Evolutionary conservation across 805 yeast species (phyloP), one percentile per base, ranked within the genome.

Genomic region (Starmerella vaccinii): DNA sequence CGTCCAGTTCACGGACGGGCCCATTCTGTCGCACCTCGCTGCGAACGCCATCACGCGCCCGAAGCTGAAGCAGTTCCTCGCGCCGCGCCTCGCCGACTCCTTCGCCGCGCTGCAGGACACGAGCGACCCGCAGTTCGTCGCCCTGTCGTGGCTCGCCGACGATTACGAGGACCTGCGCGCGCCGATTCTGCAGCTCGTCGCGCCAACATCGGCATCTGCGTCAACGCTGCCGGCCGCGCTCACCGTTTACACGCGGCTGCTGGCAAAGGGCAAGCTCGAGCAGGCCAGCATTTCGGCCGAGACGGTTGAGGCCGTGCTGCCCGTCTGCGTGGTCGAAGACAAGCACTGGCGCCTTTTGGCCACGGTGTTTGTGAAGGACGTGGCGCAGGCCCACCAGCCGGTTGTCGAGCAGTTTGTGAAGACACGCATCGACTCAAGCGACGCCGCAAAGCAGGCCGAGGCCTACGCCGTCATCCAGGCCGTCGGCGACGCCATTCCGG

Each of bases 391-490:
- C 30, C 54, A 50, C 35, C 32, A 45, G 27, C 35, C 37, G 5
- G 32, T 22, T 9, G 37, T 57, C 19, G 15, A 13, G 21, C 34
- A 27, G 16, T 52, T 33, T 29, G 54, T 49, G 13, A 13, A 15
- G 32, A 15, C n/a, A 15, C 13, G 44, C 38, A 12, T 40, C 21
- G 40, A 33, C 15, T 16, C 37, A 13, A 15, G 10, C 23, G 33
- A 44, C 22, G 22, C 18, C 30, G 22, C 16, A 24, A 6, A 49
- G 13, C 32, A 19, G 24, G 33, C 32, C 22, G 43, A 45, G 32
- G 68, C 61, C 12, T 65, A 64, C 50, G 54, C 63, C 4, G 54
- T 60, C 12, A 46, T 66, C 15, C 51, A 59, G 0, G 47, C 61
- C 21, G 52, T 58, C n/a, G 61, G 59, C 41, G 66, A 63, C 29